These are phyloP conservation scores for Bacidia gigantensis DNA, from an alignment of 495 filamentous ascomycete genomes.

Conservation along the genomic window DNA sequence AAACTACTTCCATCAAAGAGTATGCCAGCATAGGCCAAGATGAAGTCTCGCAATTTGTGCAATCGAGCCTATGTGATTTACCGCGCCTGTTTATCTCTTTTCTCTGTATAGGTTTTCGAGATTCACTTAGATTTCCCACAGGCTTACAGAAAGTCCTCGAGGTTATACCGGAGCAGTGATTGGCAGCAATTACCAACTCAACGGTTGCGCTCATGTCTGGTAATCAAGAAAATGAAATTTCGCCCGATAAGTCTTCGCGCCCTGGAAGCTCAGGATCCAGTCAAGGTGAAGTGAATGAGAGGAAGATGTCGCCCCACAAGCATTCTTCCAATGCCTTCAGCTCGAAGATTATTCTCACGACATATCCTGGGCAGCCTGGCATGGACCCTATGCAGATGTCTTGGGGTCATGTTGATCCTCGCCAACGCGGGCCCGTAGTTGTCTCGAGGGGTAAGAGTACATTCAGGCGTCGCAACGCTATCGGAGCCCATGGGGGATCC, in stretches of 20 bases:
- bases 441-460: slow-evolving; percentile 65
- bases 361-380: slow-evolving; percentile 86
- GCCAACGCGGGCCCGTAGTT: slow-evolving; percentile 72
- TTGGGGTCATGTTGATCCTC: slow-evolving; percentile 71
- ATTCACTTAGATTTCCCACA: too few species aligned
- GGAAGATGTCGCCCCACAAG: background rate
- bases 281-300: background rate
- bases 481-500: slow-evolving; percentile 87
- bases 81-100: too few species aligned
- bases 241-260: background rate
- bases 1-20: too few species aligned
- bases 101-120: too few species aligned
- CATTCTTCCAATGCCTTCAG: background rate
- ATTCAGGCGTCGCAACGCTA: slow-evolving; percentile 69
- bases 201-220: too few species aligned
- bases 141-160: too few species aligned
- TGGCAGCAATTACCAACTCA: too few species aligned
- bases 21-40: too few species aligned
- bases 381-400: slow-evolving; percentile 80
- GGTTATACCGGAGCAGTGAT: too few species aligned
- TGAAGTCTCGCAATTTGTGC: too few species aligned
- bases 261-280: slow-evolving; percentile 1
- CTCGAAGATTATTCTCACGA: slow-evolving; percentile 64
- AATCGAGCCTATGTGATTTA: too few species aligned
- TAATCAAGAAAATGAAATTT: background rate